Evolutionary conservation across 1,139 yeast species (phyloP).

Genomic region (Hemisphaericaspora lyxosophila): DNA sequence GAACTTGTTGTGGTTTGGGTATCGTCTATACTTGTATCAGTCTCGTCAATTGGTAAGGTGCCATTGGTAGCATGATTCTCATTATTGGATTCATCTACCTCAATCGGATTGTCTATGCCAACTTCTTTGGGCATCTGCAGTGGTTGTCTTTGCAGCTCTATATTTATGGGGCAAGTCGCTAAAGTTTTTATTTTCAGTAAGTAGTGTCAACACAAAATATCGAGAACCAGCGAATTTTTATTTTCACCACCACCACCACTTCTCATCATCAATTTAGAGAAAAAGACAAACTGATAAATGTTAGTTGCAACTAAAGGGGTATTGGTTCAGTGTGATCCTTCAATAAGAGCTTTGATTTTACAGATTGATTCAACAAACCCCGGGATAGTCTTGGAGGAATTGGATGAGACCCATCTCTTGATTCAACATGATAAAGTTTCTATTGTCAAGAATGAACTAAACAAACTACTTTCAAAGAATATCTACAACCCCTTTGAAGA

Average conservation of each 20-base stretch:
- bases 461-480: slow-evolving; percentile 72
- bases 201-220: no score
- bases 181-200: no score
- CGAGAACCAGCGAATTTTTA: no score
- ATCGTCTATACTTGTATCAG: slow-evolving; percentile 8
- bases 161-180: not conserved
- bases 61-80: not conserved
- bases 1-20: not conserved
- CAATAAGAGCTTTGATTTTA: slow-evolving; percentile 80
- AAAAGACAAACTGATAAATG: no score
- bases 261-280: no score
- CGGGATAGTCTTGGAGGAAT: slow-evolving; percentile 78
- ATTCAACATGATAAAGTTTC: slow-evolving; percentile 76
- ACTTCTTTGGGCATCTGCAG: not conserved
- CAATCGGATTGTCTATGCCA: not conserved
- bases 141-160: not conserved
- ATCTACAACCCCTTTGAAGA: slow-evolving; percentile 84
- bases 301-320: slow-evolving; percentile 49
- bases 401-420: slow-evolving; percentile 86
- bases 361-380: slow-evolving; percentile 72
- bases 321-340: slow-evolving; percentile 73
- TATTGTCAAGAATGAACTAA: slow-evolving; percentile 73
- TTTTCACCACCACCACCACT: no score
- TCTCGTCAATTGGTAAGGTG: slow-evolving; percentile 9
- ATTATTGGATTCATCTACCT: no score